Evolutionary conservation across 1,284 basidiomycete species (phyloP).

Genomic region (Rhodotorula sp.): DNA sequence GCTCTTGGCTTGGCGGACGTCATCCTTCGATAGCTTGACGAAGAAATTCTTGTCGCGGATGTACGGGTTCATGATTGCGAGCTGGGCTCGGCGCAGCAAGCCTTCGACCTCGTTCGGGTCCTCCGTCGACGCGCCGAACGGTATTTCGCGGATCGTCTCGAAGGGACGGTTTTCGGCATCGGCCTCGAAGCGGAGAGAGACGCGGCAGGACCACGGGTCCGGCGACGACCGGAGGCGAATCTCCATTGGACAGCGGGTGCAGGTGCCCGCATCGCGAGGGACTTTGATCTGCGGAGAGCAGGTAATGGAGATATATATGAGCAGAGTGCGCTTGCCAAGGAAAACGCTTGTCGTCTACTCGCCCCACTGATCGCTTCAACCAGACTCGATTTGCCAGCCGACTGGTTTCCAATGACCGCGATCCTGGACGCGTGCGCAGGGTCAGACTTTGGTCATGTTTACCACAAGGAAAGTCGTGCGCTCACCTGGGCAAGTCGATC

Average conservation of each 20-base stretch:
- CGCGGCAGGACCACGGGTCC: slow-evolving; percentile 59
- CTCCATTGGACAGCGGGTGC: slow-evolving; percentile 58
- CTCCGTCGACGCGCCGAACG: slow-evolving; percentile 59
- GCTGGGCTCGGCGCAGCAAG: slow-evolving; percentile 65
- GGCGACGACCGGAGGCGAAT: slow-evolving; percentile 29
- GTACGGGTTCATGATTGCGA: slow-evolving; percentile 65
- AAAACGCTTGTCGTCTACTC: too few relatives aligned
- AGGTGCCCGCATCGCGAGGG: slow-evolving; percentile 63
- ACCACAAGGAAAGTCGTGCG: too few relatives aligned
- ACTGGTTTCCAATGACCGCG: slow-evolving; percentile 15
- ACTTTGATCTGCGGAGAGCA: slow-evolving; percentile 54
- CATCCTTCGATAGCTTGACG: slow-evolving; percentile 51
- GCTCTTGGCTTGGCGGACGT: slow-evolving; percentile 12
- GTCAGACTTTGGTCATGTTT: not conserved
- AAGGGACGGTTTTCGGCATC: slow-evolving; percentile 54
- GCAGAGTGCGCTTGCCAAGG: too few relatives aligned
- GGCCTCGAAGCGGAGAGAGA: slow-evolving; percentile 59
- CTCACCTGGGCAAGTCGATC: not conserved
- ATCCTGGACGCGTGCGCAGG: not conserved
- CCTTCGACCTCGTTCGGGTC: slow-evolving; percentile 61
- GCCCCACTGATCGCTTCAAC: slow-evolving; percentile 55
- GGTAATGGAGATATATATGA: not conserved
- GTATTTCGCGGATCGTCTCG: slow-evolving; percentile 51
- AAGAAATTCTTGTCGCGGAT: slow-evolving; percentile 46
- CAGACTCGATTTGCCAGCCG: slow-evolving; percentile 67